Evolutionary conservation across 2,329 filamentous ascomycete genomes (phyloP).

Genomic region (Fusarium sacchari): DNA sequence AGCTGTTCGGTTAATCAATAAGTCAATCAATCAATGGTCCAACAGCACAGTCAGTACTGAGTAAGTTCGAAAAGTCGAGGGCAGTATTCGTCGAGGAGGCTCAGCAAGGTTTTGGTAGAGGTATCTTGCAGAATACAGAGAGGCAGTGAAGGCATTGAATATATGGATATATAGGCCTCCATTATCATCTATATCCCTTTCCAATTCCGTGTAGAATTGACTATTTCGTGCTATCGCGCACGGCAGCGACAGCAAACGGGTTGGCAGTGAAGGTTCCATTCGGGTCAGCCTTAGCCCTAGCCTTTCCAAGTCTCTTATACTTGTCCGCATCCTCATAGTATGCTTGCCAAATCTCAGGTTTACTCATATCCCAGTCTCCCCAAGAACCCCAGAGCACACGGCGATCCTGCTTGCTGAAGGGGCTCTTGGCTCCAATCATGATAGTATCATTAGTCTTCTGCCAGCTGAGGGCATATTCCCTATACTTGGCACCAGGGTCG

Average conservation of each 20-base stretch:
- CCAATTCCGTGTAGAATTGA: not conserved
- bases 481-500: conserved; percentile 39
- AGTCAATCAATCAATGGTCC: not conserved
- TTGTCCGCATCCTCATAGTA: conserved; percentile 51
- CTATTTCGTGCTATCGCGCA: not conserved
- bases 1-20: not conserved
- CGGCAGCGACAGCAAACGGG: conserved; percentile 42
- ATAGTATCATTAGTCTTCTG: conserved; percentile 53
- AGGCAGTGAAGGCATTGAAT: not conserved
- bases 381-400: conserved; percentile 54
- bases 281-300: conserved; percentile 48
- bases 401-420: conserved; percentile 51
- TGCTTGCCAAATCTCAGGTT: conserved; percentile 43
- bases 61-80: not conserved
- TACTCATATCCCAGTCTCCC: conserved; percentile 50
- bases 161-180: not conserved
- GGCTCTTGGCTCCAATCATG: conserved; percentile 45
- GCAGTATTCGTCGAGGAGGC: not conserved
- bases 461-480: conserved; percentile 53
- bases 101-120: not conserved
- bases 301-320: conserved; percentile 47
- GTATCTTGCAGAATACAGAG: too few species aligned
- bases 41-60: not conserved
- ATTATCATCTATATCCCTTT: rapidly evolving
- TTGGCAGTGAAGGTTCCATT: conserved; percentile 52